Evolutionary conservation across 768 basidiomycete genomes (phyloP).

Genomic region (Podaxis rugospora): DNA sequence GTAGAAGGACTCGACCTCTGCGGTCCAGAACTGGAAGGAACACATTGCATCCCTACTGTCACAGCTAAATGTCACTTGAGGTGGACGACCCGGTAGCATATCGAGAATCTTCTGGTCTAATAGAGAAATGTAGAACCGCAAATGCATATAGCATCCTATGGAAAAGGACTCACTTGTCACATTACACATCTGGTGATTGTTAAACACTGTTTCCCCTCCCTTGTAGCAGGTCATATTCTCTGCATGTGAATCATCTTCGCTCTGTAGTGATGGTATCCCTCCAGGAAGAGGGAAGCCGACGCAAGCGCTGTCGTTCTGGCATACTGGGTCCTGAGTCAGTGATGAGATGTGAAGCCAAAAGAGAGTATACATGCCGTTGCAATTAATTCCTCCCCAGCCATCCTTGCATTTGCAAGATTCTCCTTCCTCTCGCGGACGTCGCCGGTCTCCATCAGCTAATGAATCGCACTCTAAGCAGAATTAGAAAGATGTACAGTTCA

Average conservation of each 20-base stretch:
- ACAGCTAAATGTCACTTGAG: conserved; percentile 97
- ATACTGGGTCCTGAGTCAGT: conserved; percentile 50
- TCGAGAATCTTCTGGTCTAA: conserved; percentile 93
- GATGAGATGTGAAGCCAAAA: neutral
- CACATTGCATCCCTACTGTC: conserved; percentile 60
- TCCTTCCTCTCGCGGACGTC: conserved; percentile 73
- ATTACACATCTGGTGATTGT: conserved; percentile 96
- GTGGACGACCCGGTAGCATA: conserved; percentile 81
- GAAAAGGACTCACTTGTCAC: conserved; percentile 76
- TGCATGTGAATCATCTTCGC: conserved; percentile 5
- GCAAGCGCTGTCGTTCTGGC: conserved; percentile 79
- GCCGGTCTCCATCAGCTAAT: conserved; percentile 82
- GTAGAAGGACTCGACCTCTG: conserved; percentile 92
- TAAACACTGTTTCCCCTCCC: conserved; percentile 90
- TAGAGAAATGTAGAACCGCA: neutral
- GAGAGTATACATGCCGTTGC: conserved; percentile 68
- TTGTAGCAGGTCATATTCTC: conserved; percentile 86
- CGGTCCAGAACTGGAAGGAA: conserved; percentile 98
- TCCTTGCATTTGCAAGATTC: conserved; percentile 85
- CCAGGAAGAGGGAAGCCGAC: conserved; percentile 62
- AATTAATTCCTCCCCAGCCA: conserved; percentile 95
- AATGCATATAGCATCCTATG: neutral
- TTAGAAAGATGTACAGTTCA: conserved; percentile 5
- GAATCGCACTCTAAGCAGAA: conserved; percentile 80
- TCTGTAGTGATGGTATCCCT: conserved; percentile 17